A percentile compares a stretch with the other conserved stretches of the same genome.
phyloP scores from a whole-genome alignment of 2,329 filamentous ascomycete genomes.

The Sarocladium oryzae region DNA sequence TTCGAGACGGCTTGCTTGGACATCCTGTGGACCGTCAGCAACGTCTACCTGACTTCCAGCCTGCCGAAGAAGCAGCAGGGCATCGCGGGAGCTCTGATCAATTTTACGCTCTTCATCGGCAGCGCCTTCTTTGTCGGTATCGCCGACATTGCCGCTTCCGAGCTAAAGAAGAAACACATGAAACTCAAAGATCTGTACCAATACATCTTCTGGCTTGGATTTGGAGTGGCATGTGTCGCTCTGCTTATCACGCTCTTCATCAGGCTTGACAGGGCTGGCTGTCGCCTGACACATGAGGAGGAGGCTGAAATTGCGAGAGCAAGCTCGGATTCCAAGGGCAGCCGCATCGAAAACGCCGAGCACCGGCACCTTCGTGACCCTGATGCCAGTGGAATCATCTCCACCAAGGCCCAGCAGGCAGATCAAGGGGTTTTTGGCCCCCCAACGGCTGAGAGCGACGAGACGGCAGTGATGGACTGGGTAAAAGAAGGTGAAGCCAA shows the following conservation, averaged over 20 bases:
- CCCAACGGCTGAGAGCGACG: background rate
- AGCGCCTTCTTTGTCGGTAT: constrained; percentile 59
- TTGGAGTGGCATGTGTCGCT: constrained; percentile 42
- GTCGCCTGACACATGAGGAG: constrained; percentile 16
- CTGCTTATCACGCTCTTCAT: constrained; percentile 32
- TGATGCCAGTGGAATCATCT: background rate
- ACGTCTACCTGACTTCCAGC: constrained; percentile 61
- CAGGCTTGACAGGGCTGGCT: constrained; percentile 19
- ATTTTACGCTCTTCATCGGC: constrained; percentile 54
- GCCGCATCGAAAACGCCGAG: background rate
- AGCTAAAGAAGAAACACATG: constrained; percentile 31
- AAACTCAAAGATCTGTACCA: constrained; percentile 48
- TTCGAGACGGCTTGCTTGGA: constrained; percentile 59
- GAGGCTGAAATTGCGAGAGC: constrained; percentile 12
- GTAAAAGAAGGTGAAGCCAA: background rate
- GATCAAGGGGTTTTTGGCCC: background rate
- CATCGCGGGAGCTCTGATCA: constrained; percentile 58
- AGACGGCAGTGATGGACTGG: background rate
- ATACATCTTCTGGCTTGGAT: constrained; percentile 53
- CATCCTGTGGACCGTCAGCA: constrained; percentile 58
- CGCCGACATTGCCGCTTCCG: constrained; percentile 48
- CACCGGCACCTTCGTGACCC: background rate
- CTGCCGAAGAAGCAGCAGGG: constrained; percentile 54
- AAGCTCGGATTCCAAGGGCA: constrained; percentile 3
- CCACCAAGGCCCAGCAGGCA: background rate